Evolutionary conservation across 495 filamentous ascomycete species (phyloP).

Genomic region (Penicillium manginii): DNA sequence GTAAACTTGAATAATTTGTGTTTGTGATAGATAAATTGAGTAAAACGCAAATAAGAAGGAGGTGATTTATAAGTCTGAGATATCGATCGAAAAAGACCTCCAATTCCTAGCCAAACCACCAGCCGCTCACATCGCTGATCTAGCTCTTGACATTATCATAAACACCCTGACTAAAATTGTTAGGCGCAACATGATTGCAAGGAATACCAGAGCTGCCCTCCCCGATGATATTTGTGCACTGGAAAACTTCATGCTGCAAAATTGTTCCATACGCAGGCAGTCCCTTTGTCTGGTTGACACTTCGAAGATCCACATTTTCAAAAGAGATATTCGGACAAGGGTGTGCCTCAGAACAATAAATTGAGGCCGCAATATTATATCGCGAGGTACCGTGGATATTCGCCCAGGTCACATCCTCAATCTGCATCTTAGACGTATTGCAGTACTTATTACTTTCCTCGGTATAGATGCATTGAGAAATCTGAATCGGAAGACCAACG

Average conservation of each 20-base stretch:
- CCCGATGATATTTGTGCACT: constrained; percentile 28
- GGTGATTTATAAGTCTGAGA: too few species aligned
- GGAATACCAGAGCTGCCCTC: constrained; percentile 23
- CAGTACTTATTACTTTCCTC: constrained; percentile 38
- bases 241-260: constrained; percentile 29
- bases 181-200: constrained; percentile 28
- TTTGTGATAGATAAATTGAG: too few species aligned
- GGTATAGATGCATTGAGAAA: constrained; percentile 61
- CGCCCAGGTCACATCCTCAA: constrained; percentile 55
- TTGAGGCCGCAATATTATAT: constrained; percentile 57
- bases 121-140: too few species aligned
- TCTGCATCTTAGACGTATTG: constrained; percentile 53
- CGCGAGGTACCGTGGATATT: constrained; percentile 59
- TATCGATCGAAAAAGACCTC: too few species aligned
- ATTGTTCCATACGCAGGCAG: constrained; percentile 26
- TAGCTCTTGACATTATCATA: constrained; percentile 19
- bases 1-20: too few species aligned
- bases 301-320: constrained; percentile 52
- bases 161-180: constrained; percentile 26
- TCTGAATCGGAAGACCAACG: constrained; percentile 59
- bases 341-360: constrained; percentile 54
- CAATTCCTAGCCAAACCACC: too few species aligned
- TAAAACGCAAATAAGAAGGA: too few species aligned
- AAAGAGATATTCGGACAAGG: constrained; percentile 55
- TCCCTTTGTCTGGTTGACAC: constrained; percentile 26